Evolutionary conservation across 768 basidiomycete species (phyloP).

Genomic region (Suillus discolor): DNA sequence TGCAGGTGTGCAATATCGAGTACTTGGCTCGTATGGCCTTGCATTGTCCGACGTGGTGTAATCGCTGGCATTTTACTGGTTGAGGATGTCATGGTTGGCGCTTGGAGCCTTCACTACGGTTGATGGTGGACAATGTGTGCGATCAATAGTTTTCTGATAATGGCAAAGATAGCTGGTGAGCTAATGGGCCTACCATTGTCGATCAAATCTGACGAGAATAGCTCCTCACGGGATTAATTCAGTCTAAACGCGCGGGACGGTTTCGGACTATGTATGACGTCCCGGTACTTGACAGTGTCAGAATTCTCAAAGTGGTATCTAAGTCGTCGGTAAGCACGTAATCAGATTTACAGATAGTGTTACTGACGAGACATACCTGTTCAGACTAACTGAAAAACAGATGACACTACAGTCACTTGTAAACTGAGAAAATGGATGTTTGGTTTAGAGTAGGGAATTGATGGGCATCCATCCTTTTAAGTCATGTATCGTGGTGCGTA

Average conservation of each 20-base stretch:
- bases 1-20: not conserved
- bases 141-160: not conserved
- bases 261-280: not conserved
- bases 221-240: not conserved
- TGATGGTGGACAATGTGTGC: not conserved
- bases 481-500: not conserved
- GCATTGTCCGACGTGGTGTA: not conserved
- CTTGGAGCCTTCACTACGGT: not conserved
- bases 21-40: not conserved
- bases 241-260: not conserved
- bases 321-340: not conserved
- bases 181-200: not conserved
- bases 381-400: not conserved
- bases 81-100: not conserved
- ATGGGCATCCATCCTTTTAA: not conserved
- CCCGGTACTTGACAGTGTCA: not conserved
- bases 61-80: not conserved
- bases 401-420: not conserved
- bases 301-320: not conserved
- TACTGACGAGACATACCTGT: not conserved
- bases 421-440: not conserved
- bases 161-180: not conserved
- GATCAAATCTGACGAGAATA: not conserved
- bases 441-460: not conserved
- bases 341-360: not conserved